A percentile compares a stretch with the other conserved stretches of the same genome.
These are phyloP conservation scores for Marchantia paleacea DNA, from an alignment of 225 moss, liverwort and hornwort species.

Conservation along the genomic window DNA sequence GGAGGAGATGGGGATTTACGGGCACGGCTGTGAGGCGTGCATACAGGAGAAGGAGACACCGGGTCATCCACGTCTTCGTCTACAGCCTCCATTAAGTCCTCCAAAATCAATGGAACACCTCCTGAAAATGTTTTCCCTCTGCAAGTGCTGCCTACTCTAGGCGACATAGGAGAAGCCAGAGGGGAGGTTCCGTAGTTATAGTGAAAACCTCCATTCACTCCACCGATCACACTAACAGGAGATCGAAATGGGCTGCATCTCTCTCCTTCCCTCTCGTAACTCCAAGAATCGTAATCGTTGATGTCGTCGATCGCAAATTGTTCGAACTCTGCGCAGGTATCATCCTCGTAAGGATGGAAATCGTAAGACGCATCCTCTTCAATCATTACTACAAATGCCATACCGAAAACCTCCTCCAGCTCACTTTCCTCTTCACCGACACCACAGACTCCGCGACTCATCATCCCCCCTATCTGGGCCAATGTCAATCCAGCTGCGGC, in stretches of 20 bases:
- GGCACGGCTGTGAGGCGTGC: conserved; percentile 24
- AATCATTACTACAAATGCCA: conserved; percentile 48
- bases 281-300: conserved; percentile 42
- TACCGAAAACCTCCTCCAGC: conserved; percentile 73
- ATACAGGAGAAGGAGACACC: conserved; percentile 10
- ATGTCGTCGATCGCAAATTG: conserved; percentile 70
- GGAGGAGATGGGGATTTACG: conserved; percentile 18
- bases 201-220: conserved; percentile 14
- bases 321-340: conserved; percentile 31
- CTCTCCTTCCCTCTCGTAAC: conserved; percentile 24
- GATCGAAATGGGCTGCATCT: conserved; percentile 18
- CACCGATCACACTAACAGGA: conserved; percentile 9
- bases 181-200: conserved; percentile 11
- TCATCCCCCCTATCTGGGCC: conserved; percentile 94
- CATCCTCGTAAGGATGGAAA: conserved; percentile 26
- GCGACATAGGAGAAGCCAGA: conserved; percentile 32
- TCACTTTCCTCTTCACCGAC: conserved; percentile 77
- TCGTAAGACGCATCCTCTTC: conserved; percentile 11
- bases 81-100: conserved; percentile 39
- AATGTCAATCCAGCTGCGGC: conserved; percentile 70
- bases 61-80: conserved; percentile 41
- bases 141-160: conserved; percentile 9
- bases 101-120: conserved; percentile 34
- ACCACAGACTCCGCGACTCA: conserved; percentile 81
- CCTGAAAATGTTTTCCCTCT: neutral